These are phyloP conservation scores for Geotrichum restrictum DNA, from an alignment of 1,139 yeast species.

Conservation along the genomic window DNA sequence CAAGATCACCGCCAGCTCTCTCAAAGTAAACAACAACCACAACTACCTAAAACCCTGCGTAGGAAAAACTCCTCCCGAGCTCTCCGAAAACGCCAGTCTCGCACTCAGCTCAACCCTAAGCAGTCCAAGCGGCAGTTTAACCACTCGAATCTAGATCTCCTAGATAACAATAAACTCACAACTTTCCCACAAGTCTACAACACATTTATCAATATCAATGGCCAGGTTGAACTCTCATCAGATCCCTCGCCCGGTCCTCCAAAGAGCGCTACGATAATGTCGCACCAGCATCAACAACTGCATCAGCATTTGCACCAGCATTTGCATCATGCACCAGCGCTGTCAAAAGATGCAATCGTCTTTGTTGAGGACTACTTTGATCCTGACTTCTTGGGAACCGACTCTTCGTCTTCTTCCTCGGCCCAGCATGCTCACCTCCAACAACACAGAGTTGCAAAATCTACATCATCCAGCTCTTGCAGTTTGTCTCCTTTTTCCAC, in stretches of 20 bases:
- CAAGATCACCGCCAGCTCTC: neutral
- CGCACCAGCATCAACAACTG: neutral
- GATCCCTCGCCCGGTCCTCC: neutral
- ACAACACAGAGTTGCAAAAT: neutral
- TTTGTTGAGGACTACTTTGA: slow-evolving; percentile 19
- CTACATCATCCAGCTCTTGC: slow-evolving; percentile 1
- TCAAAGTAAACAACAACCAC: neutral
- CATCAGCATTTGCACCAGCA: neutral
- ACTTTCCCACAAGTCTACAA: slow-evolving; percentile 19
- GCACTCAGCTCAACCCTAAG: neutral
- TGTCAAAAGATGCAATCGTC: slow-evolving; percentile 8
- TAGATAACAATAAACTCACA: slow-evolving; percentile 14
- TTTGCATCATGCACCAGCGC: neutral
- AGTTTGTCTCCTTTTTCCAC: slow-evolving; percentile 16
- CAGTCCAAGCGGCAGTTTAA: slow-evolving; percentile 1
- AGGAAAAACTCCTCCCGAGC: slow-evolving; percentile 1
- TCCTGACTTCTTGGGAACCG: neutral
- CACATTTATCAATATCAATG: slow-evolving; percentile 2
- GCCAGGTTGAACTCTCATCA: slow-evolving; percentile 3
- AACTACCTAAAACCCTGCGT: neutral
- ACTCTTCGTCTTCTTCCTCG: neutral
- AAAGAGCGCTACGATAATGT: neutral
- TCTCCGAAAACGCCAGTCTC: slow-evolving; percentile 1
- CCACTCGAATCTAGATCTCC: slow-evolving; percentile 12
- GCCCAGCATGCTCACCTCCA: neutral